These are phyloP conservation scores for Candida tibetensis DNA, from an alignment of 805 yeast genomes.

Conservation along the genomic window DNA sequence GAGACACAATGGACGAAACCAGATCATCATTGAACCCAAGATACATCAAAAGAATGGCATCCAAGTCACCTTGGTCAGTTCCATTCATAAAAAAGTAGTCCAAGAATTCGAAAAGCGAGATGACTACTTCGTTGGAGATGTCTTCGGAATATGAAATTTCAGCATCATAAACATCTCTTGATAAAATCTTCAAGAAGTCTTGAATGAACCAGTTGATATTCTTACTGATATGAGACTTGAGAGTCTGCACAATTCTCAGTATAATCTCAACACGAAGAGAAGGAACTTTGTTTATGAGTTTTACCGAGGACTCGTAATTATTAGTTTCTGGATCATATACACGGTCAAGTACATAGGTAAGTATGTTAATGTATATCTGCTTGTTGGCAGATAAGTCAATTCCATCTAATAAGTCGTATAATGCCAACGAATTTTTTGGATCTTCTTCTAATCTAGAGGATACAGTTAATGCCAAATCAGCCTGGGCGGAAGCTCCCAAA, in stretches of 20 bases:
- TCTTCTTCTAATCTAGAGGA: constrained; percentile 14
- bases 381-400: constrained; percentile 11
- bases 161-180: neutral
- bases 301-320: constrained; percentile 11
- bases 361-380: constrained; percentile 7
- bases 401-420: constrained; percentile 27
- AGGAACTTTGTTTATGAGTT: constrained; percentile 16
- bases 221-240: constrained; percentile 5
- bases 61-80: constrained; percentile 1
- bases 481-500: constrained; percentile 19
- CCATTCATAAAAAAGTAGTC: constrained; percentile 34
- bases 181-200: constrained; percentile 10
- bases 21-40: constrained; percentile 37
- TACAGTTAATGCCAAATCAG: constrained; percentile 19
- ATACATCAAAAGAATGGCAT: constrained; percentile 26
- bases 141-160: constrained; percentile 4
- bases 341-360: constrained; percentile 2
- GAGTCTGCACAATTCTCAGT: constrained; percentile 4
- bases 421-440: constrained; percentile 16
- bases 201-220: constrained; percentile 17
- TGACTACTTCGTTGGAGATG: constrained; percentile 12
- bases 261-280: constrained; percentile 14
- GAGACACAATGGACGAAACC: constrained; percentile 36
- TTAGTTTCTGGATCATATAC: constrained; percentile 4
- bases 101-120: constrained; percentile 31